These are phyloP conservation scores for Podosphaera fusca DNA, from an alignment of 2,329 filamentous ascomycete genomes.

Conservation along the genomic window DNA sequence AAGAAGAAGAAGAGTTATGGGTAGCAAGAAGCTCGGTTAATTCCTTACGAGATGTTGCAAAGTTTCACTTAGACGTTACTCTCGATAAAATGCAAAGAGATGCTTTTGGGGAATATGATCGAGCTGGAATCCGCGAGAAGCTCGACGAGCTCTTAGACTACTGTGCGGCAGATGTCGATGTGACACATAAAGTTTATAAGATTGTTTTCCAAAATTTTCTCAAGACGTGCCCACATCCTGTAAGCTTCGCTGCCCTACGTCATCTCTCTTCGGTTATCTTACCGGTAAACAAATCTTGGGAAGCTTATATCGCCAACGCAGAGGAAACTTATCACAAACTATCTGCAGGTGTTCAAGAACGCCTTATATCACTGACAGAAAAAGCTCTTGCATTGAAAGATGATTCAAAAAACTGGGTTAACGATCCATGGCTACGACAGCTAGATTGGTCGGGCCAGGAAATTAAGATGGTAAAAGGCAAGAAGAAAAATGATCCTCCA, in stretches of 20 bases:
- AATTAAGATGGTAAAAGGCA: slow-evolving; percentile 73
- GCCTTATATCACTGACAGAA: slow-evolving; percentile 49
- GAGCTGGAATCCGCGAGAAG: slow-evolving; percentile 42
- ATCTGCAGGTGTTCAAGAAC: slow-evolving; percentile 53
- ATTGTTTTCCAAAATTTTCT: slow-evolving; percentile 82
- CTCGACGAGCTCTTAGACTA: slow-evolving; percentile 76
- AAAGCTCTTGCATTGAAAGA: slow-evolving; percentile 55
- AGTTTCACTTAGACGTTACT: slow-evolving; percentile 78
- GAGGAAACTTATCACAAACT: slow-evolving; percentile 66
- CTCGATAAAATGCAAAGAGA: slow-evolving; percentile 80
- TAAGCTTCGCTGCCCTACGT: slow-evolving; percentile 82
- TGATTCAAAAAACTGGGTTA: slow-evolving; percentile 42
- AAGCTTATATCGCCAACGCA: slow-evolving; percentile 59
- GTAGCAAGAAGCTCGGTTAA: slow-evolving; percentile 87
- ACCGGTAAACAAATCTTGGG: slow-evolving; percentile 73
- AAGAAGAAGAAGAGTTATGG: slow-evolving; percentile 91
- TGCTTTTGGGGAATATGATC: slow-evolving; percentile 64
- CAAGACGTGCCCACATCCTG: slow-evolving; percentile 78
- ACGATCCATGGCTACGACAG: slow-evolving; percentile 79
- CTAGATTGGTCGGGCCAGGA: slow-evolving; percentile 92
- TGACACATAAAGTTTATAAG: slow-evolving; percentile 86
- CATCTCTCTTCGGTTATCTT: slow-evolving; percentile 88
- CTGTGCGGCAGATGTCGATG: slow-evolving; percentile 78
- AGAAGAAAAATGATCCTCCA: slow-evolving; percentile 62
- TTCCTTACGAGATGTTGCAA: slow-evolving; percentile 80